Evolutionary conservation across 1,284 basidiomycete genomes (phyloP).

Genomic region (Peniophora sp.): DNA sequence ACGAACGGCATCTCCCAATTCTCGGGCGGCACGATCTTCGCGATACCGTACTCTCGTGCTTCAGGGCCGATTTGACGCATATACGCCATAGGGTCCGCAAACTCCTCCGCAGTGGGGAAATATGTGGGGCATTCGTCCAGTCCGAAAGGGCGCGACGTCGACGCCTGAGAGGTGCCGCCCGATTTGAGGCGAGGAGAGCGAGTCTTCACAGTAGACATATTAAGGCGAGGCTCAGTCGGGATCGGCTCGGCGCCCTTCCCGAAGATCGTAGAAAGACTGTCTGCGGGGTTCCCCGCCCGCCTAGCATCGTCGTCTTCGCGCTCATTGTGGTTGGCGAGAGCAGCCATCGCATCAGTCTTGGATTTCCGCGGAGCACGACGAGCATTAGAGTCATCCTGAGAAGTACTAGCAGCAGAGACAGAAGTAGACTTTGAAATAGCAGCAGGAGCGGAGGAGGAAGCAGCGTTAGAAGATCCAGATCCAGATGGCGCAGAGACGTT

Average conservation of each 20-base stretch:
- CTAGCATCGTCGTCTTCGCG: conserved; percentile 13
- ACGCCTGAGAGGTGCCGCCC: conserved; percentile 17
- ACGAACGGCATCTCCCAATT: conserved; percentile 97
- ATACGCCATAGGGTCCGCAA: conserved; percentile 93
- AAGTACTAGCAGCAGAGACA: conserved; percentile 4
- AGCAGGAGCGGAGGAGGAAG: conserved; percentile 1
- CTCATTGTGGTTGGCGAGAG: conserved; percentile 53
- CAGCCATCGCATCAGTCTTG: conserved; percentile 75
- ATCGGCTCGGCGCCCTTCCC: conserved; percentile 45
- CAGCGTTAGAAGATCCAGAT: not conserved
- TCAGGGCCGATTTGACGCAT: conserved; percentile 78
- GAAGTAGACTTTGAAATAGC: not conserved
- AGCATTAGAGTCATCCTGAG: conserved; percentile 27
- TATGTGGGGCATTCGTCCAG: conserved; percentile 88
- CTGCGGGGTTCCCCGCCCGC: conserved; percentile 3
- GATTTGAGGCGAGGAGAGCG: conserved; percentile 37
- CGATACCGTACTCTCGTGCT: conserved; percentile 82
- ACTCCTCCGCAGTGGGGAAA: conserved; percentile 85
- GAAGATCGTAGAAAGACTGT: conserved; percentile 15
- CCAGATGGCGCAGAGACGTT: conserved; percentile 7
- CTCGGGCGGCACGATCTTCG: conserved; percentile 91
- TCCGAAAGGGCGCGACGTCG: conserved; percentile 64
- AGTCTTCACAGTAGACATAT: conserved; percentile 67
- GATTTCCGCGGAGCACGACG: conserved; percentile 78
- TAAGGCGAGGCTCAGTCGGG: conserved; percentile 49